These are phyloP conservation scores for Verticillium klebahnii DNA, from an alignment of 2,329 filamentous ascomycete species.

Conservation along the genomic window DNA sequence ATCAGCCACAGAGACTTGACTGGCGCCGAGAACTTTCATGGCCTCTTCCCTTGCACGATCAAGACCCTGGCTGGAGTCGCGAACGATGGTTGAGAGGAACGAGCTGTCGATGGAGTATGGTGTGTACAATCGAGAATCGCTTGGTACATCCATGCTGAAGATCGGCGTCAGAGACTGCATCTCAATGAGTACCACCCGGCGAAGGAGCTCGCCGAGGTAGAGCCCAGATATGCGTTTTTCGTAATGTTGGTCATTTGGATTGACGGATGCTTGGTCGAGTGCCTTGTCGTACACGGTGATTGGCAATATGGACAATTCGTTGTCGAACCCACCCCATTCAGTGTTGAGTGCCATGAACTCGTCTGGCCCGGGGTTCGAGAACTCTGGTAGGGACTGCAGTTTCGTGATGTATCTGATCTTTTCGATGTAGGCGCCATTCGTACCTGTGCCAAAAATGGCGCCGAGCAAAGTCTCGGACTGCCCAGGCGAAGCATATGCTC, in stretches of 20 bases:
- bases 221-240: constrained; percentile 80
- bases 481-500: constrained; percentile 71
- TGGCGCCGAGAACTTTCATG: constrained; percentile 34
- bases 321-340: constrained; percentile 80
- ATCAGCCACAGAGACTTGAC: constrained; percentile 43
- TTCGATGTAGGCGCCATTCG: constrained; percentile 78
- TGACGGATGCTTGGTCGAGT: constrained; percentile 63
- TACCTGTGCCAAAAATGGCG: constrained; percentile 55
- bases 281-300: constrained; percentile 63
- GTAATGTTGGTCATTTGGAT: constrained; percentile 76
- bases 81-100: constrained; percentile 59
- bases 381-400: constrained; percentile 15
- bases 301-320: constrained; percentile 63
- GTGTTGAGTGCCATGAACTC: constrained; percentile 74
- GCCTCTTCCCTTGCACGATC: constrained; percentile 36
- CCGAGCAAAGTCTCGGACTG: constrained; percentile 66
- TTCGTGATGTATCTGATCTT: constrained; percentile 64
- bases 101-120: constrained; percentile 66
- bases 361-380: background rate
- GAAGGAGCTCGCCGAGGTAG: constrained; percentile 74
- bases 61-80: constrained; percentile 50
- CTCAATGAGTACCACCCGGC: constrained; percentile 53
- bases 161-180: constrained; percentile 8
- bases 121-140: constrained; percentile 39
- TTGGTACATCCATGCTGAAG: constrained; percentile 6